Evolutionary conservation across 225 moss, liverwort and hornwort species (phyloP).

Genomic region (Polytrichum commune): DNA sequence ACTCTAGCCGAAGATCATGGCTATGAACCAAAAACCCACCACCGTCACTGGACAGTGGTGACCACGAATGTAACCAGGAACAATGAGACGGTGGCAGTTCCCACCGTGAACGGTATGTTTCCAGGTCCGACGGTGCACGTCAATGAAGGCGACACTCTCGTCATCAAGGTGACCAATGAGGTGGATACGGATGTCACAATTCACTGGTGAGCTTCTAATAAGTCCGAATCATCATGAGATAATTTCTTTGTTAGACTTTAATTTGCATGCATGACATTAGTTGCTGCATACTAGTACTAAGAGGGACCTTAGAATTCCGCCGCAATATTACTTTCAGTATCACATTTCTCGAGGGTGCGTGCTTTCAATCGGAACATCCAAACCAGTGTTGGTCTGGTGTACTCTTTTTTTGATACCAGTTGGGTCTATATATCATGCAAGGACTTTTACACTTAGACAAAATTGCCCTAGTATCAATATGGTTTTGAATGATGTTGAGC

Average conservation of each 20-base stretch:
- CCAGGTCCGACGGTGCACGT: slow-evolving; percentile 34
- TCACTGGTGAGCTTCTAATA: slow-evolving; percentile 12
- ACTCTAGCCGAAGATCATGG: too few species aligned
- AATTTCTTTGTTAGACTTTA: neutral
- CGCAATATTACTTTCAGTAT: neutral
- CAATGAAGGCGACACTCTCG: slow-evolving; percentile 17
- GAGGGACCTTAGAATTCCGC: neutral
- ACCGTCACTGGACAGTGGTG: slow-evolving; percentile 2
- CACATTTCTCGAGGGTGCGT: neutral
- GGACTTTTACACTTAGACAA: too few species aligned
- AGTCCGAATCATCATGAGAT: neutral
- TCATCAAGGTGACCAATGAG: slow-evolving; percentile 23
- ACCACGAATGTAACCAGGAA: slow-evolving; percentile 8
- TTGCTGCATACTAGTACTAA: neutral
- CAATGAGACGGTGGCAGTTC: slow-evolving; percentile 5
- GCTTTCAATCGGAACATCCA: too few species aligned
- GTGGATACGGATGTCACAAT: neutral
- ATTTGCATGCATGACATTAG: neutral
- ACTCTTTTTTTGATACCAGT: too few species aligned
- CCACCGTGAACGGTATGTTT: slow-evolving; percentile 28
- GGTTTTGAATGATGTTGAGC: too few species aligned
- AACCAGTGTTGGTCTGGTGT: too few species aligned
- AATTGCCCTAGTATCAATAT: too few species aligned
- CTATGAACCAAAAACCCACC: neutral
- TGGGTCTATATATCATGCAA: too few species aligned